These are phyloP conservation scores for Xylariaceae sp. DNA, from an alignment of 2,329 filamentous ascomycete genomes.

Conservation along the genomic window DNA sequence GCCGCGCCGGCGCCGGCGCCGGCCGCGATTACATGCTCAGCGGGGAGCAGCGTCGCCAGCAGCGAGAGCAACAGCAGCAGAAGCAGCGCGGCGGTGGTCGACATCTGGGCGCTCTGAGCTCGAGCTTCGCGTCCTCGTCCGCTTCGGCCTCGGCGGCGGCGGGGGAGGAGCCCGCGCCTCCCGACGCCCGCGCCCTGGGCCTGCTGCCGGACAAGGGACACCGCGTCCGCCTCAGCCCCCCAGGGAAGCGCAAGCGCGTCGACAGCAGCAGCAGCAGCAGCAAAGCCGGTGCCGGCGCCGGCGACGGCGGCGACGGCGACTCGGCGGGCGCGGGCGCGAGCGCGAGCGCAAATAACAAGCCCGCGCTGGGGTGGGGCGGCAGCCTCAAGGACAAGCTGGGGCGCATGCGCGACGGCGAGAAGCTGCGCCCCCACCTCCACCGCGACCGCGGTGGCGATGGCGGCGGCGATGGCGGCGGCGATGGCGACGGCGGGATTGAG, in stretches of 20 bases:
- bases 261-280: conserved; percentile 35
- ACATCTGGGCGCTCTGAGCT: too few species aligned
- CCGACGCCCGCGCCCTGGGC: conserved; percentile 38
- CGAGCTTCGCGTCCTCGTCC: conserved; percentile 7
- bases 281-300: conserved; percentile 5
- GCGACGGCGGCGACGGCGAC: background rate
- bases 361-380: conserved; percentile 49
- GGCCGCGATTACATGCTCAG: conserved; percentile 64
- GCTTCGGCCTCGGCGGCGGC: conserved; percentile 1
- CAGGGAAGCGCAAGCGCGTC: conserved; percentile 55
- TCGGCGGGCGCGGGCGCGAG: background rate
- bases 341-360: too few species aligned
- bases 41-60: conserved; percentile 9
- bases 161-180: conserved; percentile 20
- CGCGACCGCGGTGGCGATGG: background rate
- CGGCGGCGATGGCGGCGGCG: conserved; percentile 1
- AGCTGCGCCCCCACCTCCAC: conserved; percentile 21
- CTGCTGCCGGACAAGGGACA: conserved; percentile 31
- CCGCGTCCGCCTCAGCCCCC: conserved; percentile 49
- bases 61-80: conserved; percentile 2
- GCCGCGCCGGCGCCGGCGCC: conserved; percentile 54
- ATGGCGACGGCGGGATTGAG: conserved; percentile 1
- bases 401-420: conserved; percentile 56
- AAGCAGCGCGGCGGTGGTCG: too few species aligned
- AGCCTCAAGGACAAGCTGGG: conserved; percentile 47